A percentile compares a stretch with the other conserved stretches of the same genome.
These are phyloP conservation scores for Phylloporus gajari DNA, from an alignment of 1,284 basidiomycete species.

Conservation along the genomic window DNA sequence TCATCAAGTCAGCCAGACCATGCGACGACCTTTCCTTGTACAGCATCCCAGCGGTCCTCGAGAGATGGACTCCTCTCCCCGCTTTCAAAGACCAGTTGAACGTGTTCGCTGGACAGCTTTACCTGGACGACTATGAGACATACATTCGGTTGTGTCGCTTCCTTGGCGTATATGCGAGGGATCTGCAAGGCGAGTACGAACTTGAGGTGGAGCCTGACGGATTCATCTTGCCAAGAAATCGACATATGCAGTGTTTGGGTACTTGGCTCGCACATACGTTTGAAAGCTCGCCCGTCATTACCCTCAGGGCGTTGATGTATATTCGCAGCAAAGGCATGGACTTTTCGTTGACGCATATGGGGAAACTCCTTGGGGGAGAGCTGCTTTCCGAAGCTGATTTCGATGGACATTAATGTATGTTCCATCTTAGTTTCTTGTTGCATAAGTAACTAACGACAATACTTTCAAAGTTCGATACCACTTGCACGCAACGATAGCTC, in stretches of 20 bases:
- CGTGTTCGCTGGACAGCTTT: slow-evolving; percentile 50
- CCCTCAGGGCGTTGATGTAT: slow-evolving; percentile 47
- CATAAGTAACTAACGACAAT: neutral
- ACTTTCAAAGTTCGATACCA: neutral
- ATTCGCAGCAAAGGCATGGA: slow-evolving; percentile 52
- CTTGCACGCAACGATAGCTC: neutral
- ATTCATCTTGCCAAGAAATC: slow-evolving; percentile 47
- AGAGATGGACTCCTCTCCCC: slow-evolving; percentile 26
- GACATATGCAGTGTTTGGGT: slow-evolving; percentile 11
- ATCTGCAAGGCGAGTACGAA: slow-evolving; percentile 20
- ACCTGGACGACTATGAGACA: slow-evolving; percentile 39
- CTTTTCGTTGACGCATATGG: slow-evolving; percentile 50
- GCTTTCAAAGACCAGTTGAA: slow-evolving; percentile 48
- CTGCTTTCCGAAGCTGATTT: slow-evolving; percentile 39
- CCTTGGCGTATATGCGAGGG: slow-evolving; percentile 47
- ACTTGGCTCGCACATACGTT: slow-evolving; percentile 38
- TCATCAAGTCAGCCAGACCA: slow-evolving; percentile 45
- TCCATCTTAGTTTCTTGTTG: neutral
- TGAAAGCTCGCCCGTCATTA: slow-evolving; percentile 43
- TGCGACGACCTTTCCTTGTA: slow-evolving; percentile 53
- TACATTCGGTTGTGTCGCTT: slow-evolving; percentile 49
- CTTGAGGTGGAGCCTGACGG: slow-evolving; percentile 45
- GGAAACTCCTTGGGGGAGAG: slow-evolving; percentile 49
- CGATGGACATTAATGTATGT: neutral
- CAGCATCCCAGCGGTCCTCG: slow-evolving; percentile 41